Percentiles rank a stretch among this genome's conserved stretches.
Evolutionary conservation across 1,284 basidiomycete species (phyloP).

Genomic region (Pholiota adiposa): DNA sequence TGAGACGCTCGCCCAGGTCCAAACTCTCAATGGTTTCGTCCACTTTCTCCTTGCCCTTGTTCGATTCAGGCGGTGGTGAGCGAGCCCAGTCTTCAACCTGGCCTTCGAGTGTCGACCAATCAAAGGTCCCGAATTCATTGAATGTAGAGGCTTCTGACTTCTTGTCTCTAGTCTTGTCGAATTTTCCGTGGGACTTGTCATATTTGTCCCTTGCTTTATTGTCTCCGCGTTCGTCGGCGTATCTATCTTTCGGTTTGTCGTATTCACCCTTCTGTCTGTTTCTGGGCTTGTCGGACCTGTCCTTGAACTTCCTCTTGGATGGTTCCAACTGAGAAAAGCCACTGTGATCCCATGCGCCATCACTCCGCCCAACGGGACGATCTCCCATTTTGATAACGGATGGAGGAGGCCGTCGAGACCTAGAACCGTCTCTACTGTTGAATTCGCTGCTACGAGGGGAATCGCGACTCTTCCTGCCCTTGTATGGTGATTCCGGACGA

Average conservation of each 20-base stretch:
- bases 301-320: neutral
- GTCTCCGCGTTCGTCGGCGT: neutral
- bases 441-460: neutral
- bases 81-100: neutral
- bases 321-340: neutral
- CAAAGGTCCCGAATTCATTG: neutral
- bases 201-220: neutral
- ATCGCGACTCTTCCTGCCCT: neutral
- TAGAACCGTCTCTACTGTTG: neutral
- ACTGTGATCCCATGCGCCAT: neutral
- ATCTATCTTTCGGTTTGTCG: neutral
- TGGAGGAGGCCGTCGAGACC: neutral
- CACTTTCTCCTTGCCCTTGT: slow-evolving; percentile 1
- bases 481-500: neutral
- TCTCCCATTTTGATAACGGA: neutral
- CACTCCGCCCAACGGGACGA: neutral
- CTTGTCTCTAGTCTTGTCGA: neutral
- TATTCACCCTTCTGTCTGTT: neutral
- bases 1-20: neutral
- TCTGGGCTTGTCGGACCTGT: neutral
- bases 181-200: neutral
- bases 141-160: neutral
- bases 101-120: neutral
- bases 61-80: neutral
- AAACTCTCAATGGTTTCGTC: neutral